Evolutionary conservation across 495 filamentous ascomycete genomes (phyloP).

Genomic region (Beverwykella pulmonaria): DNA sequence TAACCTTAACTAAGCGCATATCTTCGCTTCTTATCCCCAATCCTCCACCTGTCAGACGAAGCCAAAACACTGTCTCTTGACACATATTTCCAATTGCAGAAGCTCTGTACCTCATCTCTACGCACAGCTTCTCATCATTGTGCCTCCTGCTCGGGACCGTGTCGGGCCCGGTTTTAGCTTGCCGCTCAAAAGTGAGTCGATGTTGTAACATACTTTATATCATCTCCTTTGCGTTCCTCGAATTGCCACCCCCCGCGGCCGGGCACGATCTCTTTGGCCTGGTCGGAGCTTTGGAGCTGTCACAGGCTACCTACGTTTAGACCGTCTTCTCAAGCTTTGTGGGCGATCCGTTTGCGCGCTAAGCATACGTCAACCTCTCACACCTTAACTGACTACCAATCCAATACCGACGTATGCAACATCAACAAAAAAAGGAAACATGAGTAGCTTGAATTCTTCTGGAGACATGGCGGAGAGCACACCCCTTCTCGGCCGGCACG

Average conservation of each 20-base stretch:
- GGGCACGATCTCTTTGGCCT: background rate
- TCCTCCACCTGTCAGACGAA: background rate
- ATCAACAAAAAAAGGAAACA: background rate
- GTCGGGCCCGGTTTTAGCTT: too few species aligned
- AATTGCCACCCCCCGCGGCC: constrained; percentile 10
- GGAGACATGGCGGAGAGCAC: constrained; percentile 11
- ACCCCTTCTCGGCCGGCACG: constrained; percentile 31
- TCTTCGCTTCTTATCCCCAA: background rate
- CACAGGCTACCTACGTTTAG: background rate
- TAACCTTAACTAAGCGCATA: background rate
- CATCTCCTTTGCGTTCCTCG: constrained; percentile 9
- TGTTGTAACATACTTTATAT: too few species aligned
- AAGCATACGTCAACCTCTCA: background rate
- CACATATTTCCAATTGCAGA: background rate
- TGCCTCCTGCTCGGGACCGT: too few species aligned
- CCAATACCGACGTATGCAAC: background rate
- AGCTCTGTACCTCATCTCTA: background rate
- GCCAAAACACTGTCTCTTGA: background rate
- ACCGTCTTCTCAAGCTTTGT: background rate
- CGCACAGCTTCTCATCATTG: too few species aligned
- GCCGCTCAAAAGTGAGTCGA: too few species aligned
- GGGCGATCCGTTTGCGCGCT: background rate
- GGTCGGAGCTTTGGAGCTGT: background rate
- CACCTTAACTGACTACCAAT: background rate
- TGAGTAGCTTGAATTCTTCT: background rate